phyloP scores from a whole-genome alignment of 306 rosid species.

The Pterocarpus macrocarpus region DNA sequence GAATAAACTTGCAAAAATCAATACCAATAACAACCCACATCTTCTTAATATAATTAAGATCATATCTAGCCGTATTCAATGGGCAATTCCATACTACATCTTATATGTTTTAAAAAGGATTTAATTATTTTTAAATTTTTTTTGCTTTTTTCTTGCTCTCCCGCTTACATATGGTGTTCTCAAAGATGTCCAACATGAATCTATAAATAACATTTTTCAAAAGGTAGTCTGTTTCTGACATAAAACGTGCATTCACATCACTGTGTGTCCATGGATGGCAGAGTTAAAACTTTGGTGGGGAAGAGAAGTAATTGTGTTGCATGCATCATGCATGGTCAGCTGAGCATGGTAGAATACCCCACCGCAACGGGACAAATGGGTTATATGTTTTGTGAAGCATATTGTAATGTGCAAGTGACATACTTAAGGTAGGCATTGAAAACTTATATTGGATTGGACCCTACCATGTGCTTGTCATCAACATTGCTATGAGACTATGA shows the following conservation, averaged over 20 bases:
- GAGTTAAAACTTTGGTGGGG: slow-evolving; percentile 15
- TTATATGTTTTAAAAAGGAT: too few species aligned
- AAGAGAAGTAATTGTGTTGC: slow-evolving; percentile 1
- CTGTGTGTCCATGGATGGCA: too few species aligned
- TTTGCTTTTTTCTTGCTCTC: too few species aligned
- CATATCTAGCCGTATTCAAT: too few species aligned
- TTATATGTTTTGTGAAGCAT: slow-evolving; percentile 17
- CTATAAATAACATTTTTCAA: too few species aligned
- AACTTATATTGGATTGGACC: slow-evolving; percentile 31
- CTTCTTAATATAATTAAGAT: too few species aligned
- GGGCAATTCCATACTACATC: too few species aligned
- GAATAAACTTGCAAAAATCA: too few species aligned
- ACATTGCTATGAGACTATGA: slow-evolving; percentile 21
- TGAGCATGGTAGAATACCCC: not conserved
- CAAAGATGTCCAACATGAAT: too few species aligned
- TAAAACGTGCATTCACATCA: not conserved
- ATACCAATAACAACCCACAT: too few species aligned
- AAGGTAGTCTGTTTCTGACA: not conserved
- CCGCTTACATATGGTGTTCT: too few species aligned
- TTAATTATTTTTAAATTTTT: too few species aligned
- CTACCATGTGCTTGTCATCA: slow-evolving; percentile 57
- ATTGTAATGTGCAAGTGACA: not conserved
- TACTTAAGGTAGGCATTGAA: not conserved
- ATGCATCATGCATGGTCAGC: slow-evolving; percentile 9
- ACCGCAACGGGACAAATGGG: slow-evolving; percentile 6